These are phyloP conservation scores for Calocybe gangraenosa DNA, from an alignment of 768 basidiomycete genomes.

Conservation along the genomic window DNA sequence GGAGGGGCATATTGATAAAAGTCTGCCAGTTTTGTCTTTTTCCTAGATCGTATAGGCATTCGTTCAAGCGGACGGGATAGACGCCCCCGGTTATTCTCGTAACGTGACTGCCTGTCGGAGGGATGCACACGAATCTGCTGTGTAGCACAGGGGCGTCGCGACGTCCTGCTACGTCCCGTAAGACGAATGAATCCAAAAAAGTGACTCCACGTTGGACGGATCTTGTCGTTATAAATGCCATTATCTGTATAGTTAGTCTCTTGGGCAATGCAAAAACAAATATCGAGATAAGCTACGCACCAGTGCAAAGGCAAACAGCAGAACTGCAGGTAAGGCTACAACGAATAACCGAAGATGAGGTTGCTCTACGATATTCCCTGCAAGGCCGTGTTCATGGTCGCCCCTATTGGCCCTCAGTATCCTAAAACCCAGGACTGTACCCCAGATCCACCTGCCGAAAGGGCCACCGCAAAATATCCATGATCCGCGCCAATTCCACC, in stretches of 20 bases:
- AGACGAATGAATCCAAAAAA: constrained; percentile 24
- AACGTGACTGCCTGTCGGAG: neutral
- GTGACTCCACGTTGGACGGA: constrained; percentile 30
- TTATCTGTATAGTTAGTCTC: neutral
- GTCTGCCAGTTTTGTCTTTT: constrained; percentile 22
- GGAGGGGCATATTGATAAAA: constrained; percentile 11
- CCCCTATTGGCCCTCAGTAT: constrained; percentile 20
- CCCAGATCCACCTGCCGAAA: constrained; percentile 36
- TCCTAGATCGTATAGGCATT: constrained; percentile 37
- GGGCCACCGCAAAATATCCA: constrained; percentile 42
- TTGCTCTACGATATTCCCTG: constrained; percentile 29
- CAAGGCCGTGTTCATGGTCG: constrained; percentile 10
- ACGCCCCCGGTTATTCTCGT: constrained; percentile 9
- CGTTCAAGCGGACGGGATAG: constrained; percentile 18
- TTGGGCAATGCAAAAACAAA: neutral
- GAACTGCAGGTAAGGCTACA: constrained; percentile 19
- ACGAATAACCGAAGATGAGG: constrained; percentile 31
- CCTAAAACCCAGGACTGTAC: constrained; percentile 31
- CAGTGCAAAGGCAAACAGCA: constrained; percentile 32
- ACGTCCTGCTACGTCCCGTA: constrained; percentile 9
- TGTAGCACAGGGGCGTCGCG: neutral
- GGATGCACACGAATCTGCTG: constrained; percentile 23
- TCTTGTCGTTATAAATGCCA: constrained; percentile 24
- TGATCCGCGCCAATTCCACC: constrained; percentile 42
- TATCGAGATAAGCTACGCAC: constrained; percentile 22